Evolutionary conservation across 495 filamentous ascomycete genomes (phyloP).

Genomic region (Aspergillus incahuasiensis): DNA sequence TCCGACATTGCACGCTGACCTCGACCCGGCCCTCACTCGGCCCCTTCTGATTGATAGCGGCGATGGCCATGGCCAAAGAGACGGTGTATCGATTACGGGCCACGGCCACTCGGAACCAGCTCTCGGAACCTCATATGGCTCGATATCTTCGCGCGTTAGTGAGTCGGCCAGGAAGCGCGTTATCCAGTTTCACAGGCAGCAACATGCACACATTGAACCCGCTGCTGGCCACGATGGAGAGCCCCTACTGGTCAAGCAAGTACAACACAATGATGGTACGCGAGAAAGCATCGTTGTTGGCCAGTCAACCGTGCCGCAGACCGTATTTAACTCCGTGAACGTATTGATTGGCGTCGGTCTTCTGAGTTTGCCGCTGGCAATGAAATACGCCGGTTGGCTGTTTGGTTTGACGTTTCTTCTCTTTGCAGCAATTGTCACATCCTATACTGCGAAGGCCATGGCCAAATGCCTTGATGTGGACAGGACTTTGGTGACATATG

Average conservation of each 20-base stretch:
- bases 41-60: slow-evolving; percentile 28
- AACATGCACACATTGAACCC: slow-evolving; percentile 49
- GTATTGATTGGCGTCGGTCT: slow-evolving; percentile 90
- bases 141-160: slow-evolving; percentile 62
- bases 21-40: slow-evolving; percentile 23
- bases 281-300: slow-evolving; percentile 78
- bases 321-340: slow-evolving; percentile 94
- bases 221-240: slow-evolving; percentile 62
- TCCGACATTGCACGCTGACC: slow-evolving; percentile 12
- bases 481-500: slow-evolving; percentile 77
- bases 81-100: slow-evolving; percentile 16
- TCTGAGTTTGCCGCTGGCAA: slow-evolving; percentile 79
- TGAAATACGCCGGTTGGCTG: slow-evolving; percentile 90
- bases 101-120: slow-evolving; percentile 44
- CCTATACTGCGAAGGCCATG: slow-evolving; percentile 82
- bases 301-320: slow-evolving; percentile 91
- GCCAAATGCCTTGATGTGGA: slow-evolving; percentile 88
- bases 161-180: slow-evolving; percentile 67
- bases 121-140: slow-evolving; percentile 72
- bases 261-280: slow-evolving; percentile 82
- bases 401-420: slow-evolving; percentile 72
- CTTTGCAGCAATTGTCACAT: slow-evolving; percentile 68
- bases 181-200: slow-evolving; percentile 65
- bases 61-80: slow-evolving; percentile 14
- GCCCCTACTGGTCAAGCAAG: slow-evolving; percentile 77